Conservation (phyloP, 441 rosid species). For the Pelargonium cotyledonis region DNA sequence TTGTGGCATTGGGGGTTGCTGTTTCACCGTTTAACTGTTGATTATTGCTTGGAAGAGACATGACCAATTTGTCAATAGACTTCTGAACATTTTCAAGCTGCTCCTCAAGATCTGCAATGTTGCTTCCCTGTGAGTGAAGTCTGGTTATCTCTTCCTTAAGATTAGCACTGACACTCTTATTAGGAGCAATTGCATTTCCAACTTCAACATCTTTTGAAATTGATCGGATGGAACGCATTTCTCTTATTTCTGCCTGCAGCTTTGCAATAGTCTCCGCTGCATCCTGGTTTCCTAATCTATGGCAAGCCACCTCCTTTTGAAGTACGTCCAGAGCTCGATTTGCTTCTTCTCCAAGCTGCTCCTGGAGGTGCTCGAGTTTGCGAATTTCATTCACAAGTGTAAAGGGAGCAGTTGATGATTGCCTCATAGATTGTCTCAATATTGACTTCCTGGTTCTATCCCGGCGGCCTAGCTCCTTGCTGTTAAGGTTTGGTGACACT, state of each 20-base stretch:
- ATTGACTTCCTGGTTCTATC: constrained; percentile 58
- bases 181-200: constrained; percentile 52
- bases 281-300: constrained; percentile 94
- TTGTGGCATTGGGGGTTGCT: constrained; percentile 40
- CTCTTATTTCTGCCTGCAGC: constrained; percentile 92
- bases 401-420: constrained; percentile 92
- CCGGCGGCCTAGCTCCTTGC: constrained; percentile 40
- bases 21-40: constrained; percentile 37
- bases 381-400: constrained; percentile 95
- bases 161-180: constrained; percentile 85
- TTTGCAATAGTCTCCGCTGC: constrained; percentile 98
- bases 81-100: constrained; percentile 95
- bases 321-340: constrained; percentile 89
- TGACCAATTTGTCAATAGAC: constrained; percentile 85
- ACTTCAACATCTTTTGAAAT: constrained; percentile 48
- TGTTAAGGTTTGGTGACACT: constrained; percentile 44
- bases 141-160: constrained; percentile 97
- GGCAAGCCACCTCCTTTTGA: constrained; percentile 95
- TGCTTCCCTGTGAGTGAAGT: constrained; percentile 97
- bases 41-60: constrained; percentile 80
- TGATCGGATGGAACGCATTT: constrained; percentile 61
- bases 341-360: constrained; percentile 96
- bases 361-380: constrained; percentile 96
- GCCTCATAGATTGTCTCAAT: constrained; percentile 82
- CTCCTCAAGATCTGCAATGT: constrained; percentile 85